Conservation (phyloP, 495 filamentous ascomycete genomes). For the Articulospora tetracladia region DNA sequence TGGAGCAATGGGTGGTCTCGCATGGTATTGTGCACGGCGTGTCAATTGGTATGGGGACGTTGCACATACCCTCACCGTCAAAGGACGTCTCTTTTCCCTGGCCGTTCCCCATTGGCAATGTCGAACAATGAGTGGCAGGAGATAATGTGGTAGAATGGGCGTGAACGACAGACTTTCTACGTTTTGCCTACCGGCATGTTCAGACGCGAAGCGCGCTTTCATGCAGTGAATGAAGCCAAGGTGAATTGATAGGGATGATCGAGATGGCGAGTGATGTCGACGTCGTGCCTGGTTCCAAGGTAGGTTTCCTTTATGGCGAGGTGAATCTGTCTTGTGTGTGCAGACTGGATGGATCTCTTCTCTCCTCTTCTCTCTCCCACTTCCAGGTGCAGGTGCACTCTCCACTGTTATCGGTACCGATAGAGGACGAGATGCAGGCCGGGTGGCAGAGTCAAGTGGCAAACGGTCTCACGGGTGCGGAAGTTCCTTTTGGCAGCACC, state of each 20-base stretch:
- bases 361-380: neutral
- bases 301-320: neutral
- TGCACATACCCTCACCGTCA: conserved; percentile 79
- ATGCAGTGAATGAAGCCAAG: conserved; percentile 4
- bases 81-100: conserved; percentile 91
- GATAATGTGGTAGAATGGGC: neutral
- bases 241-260: neutral
- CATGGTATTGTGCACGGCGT: neutral
- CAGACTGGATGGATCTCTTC: no score
- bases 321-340: neutral
- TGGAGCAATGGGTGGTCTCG: neutral
- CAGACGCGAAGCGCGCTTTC: neutral
- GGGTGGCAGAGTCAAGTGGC: neutral
- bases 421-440: neutral
- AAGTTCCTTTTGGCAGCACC: neutral
- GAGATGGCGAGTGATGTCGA: neutral
- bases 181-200: conserved; percentile 18
- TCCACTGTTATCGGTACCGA: conserved; percentile 1
- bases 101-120: conserved; percentile 75
- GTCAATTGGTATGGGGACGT: conserved; percentile 11
- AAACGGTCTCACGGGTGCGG: neutral
- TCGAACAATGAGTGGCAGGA: neutral
- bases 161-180: neutral
- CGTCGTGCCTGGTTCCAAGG: neutral
- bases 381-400: neutral